A percentile compares a stretch with the other conserved stretches of the same genome.
Evolutionary conservation across 2,329 filamentous ascomycete genomes (phyloP).

Genomic region (Dactylellina parvicollis): DNA sequence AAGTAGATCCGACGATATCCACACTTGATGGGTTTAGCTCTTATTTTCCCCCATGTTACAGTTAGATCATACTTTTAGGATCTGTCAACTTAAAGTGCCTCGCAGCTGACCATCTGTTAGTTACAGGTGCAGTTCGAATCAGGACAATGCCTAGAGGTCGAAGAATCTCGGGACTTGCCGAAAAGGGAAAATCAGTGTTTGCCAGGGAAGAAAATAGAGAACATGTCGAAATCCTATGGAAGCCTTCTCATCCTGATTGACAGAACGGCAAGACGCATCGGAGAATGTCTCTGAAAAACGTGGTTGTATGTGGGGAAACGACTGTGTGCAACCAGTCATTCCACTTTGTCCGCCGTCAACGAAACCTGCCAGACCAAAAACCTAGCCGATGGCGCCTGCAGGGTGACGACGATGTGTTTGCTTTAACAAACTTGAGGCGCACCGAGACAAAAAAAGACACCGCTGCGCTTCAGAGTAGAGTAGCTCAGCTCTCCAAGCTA

Average conservation of each 20-base stretch:
- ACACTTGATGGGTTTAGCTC: neutral
- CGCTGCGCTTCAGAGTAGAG: slow-evolving; percentile 29
- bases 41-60: too few species aligned
- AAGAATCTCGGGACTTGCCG: slow-evolving; percentile 26
- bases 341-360: neutral
- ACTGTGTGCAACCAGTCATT: slow-evolving; percentile 30
- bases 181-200: slow-evolving; percentile 9
- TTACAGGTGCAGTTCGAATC: slow-evolving; percentile 32
- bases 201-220: neutral
- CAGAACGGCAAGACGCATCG: neutral
- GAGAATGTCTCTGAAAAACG: slow-evolving; percentile 5
- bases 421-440: slow-evolving; percentile 49
- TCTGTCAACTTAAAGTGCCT: slow-evolving; percentile 15
- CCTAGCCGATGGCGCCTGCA: slow-evolving; percentile 44
- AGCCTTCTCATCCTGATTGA: neutral
- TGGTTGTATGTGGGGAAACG: slow-evolving; percentile 14
- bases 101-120: slow-evolving; percentile 24
- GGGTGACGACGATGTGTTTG: slow-evolving; percentile 52
- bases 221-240: slow-evolving; percentile 9
- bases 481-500: slow-evolving; percentile 9
- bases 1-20: slow-evolving; percentile 11
- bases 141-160: slow-evolving; percentile 31
- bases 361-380: neutral
- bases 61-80: slow-evolving; percentile 22
- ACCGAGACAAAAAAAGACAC: slow-evolving; percentile 16